Base-by-base conservation (phyloP, 257 asterid genomes). In the Petrea volubilis region DNA sequence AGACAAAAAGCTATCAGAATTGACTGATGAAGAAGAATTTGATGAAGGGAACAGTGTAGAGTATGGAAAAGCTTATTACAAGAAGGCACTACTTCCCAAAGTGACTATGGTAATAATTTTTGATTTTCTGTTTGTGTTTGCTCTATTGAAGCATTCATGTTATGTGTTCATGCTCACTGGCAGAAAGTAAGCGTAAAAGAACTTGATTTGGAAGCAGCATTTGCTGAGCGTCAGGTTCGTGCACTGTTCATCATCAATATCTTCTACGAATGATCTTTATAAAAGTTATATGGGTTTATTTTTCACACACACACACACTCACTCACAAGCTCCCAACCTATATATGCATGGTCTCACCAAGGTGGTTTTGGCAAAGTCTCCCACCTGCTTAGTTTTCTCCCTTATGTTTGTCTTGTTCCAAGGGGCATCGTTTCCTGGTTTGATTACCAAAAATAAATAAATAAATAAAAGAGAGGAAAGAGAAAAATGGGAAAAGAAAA, bases 181-280 rank as follows among this genome's bases (percentile, higher is more conserved):
- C 91, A 94, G 98, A 91, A 76, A 78, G 64, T 85, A 68, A 91
- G 96, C n/a, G 81, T 88, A 10, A 94, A 84, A 78, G 98, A 91
- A 75, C 97, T 94, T 60, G 93, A 91, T 72, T 64, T 94, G 85
- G 97, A 87, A 83, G 85, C 96, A 78, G 98, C 97, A 70, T 75
- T 79, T 79, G 89, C 96, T 66, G 98, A 94, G 85, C 98, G 97
- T 56, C 90, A 89, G 98, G 98, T 94, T 76, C 70, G 94, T 72
- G 29, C 50, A 33, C 67, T 52, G n/a, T 40, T 70, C 50, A 25
- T 47, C 21, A 60, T 62, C 47, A 7, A 20, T n/a, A 63, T 70
- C 38, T 46, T 40, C 15, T 15, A 40, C 60, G 12, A 24, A 47
- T 40, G 43, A 29, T 13, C 66, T 75, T 46, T 50, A 8, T 38